phyloP scores from a whole-genome alignment of 441 rosid genomes.

The Arabidopsis hybrid region DNA sequence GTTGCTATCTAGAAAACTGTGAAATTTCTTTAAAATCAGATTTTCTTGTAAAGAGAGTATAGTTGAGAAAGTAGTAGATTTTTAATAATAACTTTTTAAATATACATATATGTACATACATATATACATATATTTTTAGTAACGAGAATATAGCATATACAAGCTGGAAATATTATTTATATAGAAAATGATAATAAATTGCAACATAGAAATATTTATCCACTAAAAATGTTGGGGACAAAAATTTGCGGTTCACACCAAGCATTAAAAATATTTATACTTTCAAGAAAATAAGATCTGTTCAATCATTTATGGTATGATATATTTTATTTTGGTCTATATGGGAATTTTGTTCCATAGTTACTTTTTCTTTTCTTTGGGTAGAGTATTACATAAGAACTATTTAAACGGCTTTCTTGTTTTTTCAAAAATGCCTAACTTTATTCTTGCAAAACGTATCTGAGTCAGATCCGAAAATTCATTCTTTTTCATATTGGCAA shows the following conservation, averaged over 20 bases:
- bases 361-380: too few relatives aligned
- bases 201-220: too few relatives aligned
- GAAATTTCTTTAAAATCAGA: not conserved
- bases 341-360: not conserved
- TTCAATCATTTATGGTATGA: not conserved
- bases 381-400: too few relatives aligned
- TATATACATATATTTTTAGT: too few relatives aligned
- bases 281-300: too few relatives aligned
- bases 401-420: too few relatives aligned
- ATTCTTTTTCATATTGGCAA: not conserved
- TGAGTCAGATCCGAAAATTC: not conserved
- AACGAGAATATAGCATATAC: too few relatives aligned
- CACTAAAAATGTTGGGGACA: too few relatives aligned
- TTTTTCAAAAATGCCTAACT: not conserved
- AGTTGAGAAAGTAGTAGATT: not conserved
- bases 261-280: not conserved
- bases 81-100: not conserved
- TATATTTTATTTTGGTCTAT: not conserved
- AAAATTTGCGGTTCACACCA: not conserved
- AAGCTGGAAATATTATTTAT: too few relatives aligned
- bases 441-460: constrained; percentile 3
- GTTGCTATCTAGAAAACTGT: not conserved
- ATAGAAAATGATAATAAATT: too few relatives aligned
- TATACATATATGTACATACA: too few relatives aligned
- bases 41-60: too few relatives aligned